phyloP scores from a whole-genome alignment of 768 basidiomycete species.

The Panaeolus cyanescens region DNA sequence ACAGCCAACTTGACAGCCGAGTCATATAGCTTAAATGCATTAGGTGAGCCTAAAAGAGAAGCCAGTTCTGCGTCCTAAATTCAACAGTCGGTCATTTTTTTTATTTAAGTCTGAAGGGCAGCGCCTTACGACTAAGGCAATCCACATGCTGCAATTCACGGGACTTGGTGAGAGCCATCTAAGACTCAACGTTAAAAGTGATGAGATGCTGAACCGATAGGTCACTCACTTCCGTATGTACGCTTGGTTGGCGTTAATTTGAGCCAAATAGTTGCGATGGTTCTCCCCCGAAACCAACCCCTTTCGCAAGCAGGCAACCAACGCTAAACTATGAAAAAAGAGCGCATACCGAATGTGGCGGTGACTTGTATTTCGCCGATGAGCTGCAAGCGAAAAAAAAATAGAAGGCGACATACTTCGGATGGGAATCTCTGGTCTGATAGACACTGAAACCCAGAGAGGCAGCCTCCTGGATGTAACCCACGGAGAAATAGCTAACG shows the following conservation, averaged over 20 bases:
- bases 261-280: conserved; percentile 47
- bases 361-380: conserved; percentile 42
- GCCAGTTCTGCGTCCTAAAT: conserved; percentile 71
- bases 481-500: conserved; percentile 64
- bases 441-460: conserved; percentile 65
- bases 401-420: conserved; percentile 54
- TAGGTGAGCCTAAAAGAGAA: conserved; percentile 52
- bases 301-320: conserved; percentile 60
- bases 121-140: conserved; percentile 56
- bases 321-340: conserved; percentile 71
- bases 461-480: conserved; percentile 60
- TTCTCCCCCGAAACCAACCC: conserved; percentile 36
- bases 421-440: conserved; percentile 56
- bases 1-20: conserved; percentile 67
- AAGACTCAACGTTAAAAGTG: not conserved
- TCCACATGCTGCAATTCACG: conserved; percentile 69
- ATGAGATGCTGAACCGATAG: not conserved
- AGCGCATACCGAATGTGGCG: conserved; percentile 67
- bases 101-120: not conserved
- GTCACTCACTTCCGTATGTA: conserved; percentile 57
- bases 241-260: conserved; percentile 60
- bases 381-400: not conserved
- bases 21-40: conserved; percentile 70
- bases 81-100: not conserved
- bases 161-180: conserved; percentile 75